Base-by-base conservation (phyloP, 176 grass and related monocot genomes). In the Leersia perrieri region DNA sequence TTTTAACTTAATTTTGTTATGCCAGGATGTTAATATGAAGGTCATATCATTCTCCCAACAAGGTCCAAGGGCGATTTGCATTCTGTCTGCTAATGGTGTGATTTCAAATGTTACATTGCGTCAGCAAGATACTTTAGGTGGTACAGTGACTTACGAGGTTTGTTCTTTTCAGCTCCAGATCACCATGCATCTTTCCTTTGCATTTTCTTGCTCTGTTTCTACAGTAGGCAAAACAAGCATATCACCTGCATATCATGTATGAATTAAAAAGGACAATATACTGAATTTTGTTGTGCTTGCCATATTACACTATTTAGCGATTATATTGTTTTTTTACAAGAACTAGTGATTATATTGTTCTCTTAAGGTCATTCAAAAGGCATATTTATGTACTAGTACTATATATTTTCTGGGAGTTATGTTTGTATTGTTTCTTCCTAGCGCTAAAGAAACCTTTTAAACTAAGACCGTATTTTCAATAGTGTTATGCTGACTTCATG, bases 41-140 rank as follows among this genome's bases (percentile, higher is more conserved):
- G 75, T 92, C 69, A 95, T 95, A 70, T 90, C 93, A 61, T 95
- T 95, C 86, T 87, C 93, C 11, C 93, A 95, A 90, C 93, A 95
- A 95, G 93, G 93, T 31, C 82, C 77, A 35, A 86, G 70, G 68
- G 90, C 93, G 31, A 95, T 95, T 71, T 95, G 93, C 33, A 89
- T 95, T 75, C 82, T 95, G 8, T 92, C 93, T 32, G 93, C 93
- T 7, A 95, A 90, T 81, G 93, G 93, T 35, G 60, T 92, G 31
- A 90, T 95, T 70, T 92, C 93, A 10, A 95, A 95, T 81, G 93
- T 92, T 80, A 95, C 90, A 26, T 66, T 95, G 39, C 90, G 87
- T 64, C 93, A 92, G 61, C 84, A 77, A 3, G 93, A 92, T 81
- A 92, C 93, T 40, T 76, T 91, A 49, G 93, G 93, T 80, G 90